Base-by-base conservation (phyloP, 2,329 filamentous ascomycete species). In the Beauveria sp. region DNA sequence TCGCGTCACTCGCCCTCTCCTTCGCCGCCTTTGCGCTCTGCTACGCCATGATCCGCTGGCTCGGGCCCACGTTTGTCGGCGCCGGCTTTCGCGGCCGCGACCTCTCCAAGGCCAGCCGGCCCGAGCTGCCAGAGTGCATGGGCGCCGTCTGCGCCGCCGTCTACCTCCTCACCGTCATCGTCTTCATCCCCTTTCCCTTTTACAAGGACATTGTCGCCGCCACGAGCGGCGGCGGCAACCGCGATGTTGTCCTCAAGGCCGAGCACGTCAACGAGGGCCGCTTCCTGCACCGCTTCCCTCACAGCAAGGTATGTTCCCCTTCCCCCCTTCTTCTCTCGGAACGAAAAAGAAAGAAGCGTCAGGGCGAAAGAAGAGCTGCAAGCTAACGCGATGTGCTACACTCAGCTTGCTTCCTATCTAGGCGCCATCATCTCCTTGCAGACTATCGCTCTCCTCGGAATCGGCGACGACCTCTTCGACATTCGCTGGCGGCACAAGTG, bases 401-500 rank as follows among this genome's bases (percentile, higher is more conserved):
- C 44, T 22, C 69, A 96, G 90, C 87, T 99, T 64, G 92, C 93
- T 43, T 96, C 92, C 9, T 99, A 96, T 74, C 85, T 97, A 50
- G 96, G 94, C 30, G 94, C 92, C 64, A 89, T 97, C 70, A 88
- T 97, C 66, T 96, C 93, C 7, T 84, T 99, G 43, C 92, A 97
- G 76, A 90, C 88, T 51, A 91, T 96, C 64, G 89, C 92, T 54
- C 87, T 97, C 62, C 87, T 99, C 40, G 94, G 94, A 59, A 88
- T 99, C 63, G 90, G 91, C 66, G 94, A 99, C 75, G 94, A 99
- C 76, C 84, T 97, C 56, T 96, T 99, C 75, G 94, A 99, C 74
- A 96, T 99, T 70, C 86, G 94, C 71, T 99, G 94, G 94, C 89
- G 94, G 59, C 93, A 99, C 82, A 99, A 99, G 79, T 92, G 97